Conservation (phyloP, 176 grass and related monocot species). For the Chloris gayana region DNA sequence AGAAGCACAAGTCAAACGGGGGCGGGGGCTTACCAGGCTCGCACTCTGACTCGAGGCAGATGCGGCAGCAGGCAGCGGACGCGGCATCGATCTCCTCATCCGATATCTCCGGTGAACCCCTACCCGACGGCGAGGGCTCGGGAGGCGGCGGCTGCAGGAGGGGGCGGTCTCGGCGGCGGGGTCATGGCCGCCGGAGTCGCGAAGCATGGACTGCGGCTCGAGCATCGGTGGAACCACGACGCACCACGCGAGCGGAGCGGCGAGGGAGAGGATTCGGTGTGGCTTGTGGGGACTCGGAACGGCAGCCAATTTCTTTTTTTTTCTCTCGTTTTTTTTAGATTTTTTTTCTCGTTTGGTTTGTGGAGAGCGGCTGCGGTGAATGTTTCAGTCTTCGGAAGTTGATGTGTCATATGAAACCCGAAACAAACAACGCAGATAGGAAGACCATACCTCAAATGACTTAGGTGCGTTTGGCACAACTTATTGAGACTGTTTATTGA, state of each 20-base stretch:
- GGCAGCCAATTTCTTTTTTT: background rate
- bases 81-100: conserved; percentile 69
- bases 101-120: conserved; percentile 40
- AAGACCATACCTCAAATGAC: no score
- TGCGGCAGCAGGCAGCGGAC: conserved; percentile 78
- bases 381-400: background rate
- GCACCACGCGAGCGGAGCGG: background rate
- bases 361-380: no score
- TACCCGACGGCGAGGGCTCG: background rate
- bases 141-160: conserved; percentile 1
- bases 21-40: conserved; percentile 46
- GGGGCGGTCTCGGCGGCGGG: background rate
- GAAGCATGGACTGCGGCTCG: conserved; percentile 18
- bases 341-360: no score
- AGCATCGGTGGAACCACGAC: conserved; percentile 9
- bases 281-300: background rate
- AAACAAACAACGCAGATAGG: no score
- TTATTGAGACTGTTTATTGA: no score
- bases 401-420: no score
- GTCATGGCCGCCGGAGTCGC: background rate
- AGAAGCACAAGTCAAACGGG: background rate
- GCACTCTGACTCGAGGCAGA: conserved; percentile 76
- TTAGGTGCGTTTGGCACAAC: no score
- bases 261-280: background rate
- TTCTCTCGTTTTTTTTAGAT: background rate